These are phyloP conservation scores for Coniferiporia sulphurascens DNA, from an alignment of 1,284 basidiomycete genomes.

Conservation along the genomic window DNA sequence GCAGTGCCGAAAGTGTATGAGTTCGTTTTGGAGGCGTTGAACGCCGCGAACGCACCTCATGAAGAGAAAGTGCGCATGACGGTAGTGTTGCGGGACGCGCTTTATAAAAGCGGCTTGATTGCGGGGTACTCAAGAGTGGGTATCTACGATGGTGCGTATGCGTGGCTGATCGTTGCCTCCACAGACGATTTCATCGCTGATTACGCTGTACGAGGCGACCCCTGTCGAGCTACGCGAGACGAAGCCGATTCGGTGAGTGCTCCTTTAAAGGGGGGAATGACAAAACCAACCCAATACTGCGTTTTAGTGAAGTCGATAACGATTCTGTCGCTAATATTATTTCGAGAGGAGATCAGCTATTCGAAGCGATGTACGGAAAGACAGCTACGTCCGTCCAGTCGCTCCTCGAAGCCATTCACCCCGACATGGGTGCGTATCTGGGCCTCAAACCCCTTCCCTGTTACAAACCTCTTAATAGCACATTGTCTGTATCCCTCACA, in stretches of 20 bases:
- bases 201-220: slow-evolving; percentile 36
- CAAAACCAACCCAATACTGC: not conserved
- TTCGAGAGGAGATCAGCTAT: slow-evolving; percentile 12
- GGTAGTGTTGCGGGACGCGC: slow-evolving; percentile 47
- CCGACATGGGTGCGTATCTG: slow-evolving; percentile 19
- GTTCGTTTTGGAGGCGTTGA: slow-evolving; percentile 40
- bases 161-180: not conserved
- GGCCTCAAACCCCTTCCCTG: not conserved
- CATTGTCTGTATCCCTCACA: not conserved
- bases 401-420: slow-evolving; percentile 22
- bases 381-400: slow-evolving; percentile 17
- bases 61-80: slow-evolving; percentile 37
- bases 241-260: slow-evolving; percentile 32
- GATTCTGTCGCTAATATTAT: slow-evolving; percentile 11
- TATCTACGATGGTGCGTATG: not conserved
- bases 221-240: slow-evolving; percentile 38
- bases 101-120: slow-evolving; percentile 53
- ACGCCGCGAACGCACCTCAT: slow-evolving; percentile 24
- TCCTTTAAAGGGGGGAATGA: not conserved
- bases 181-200: slow-evolving; percentile 45
- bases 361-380: slow-evolving; percentile 18
- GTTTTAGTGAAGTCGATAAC: slow-evolving; percentile 14
- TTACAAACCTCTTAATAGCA: not conserved
- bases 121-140: slow-evolving; percentile 48
- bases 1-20: slow-evolving; percentile 49